Base-by-base conservation (phyloP, 495 filamentous ascomycete genomes). In the Neurospora sp. region DNA sequence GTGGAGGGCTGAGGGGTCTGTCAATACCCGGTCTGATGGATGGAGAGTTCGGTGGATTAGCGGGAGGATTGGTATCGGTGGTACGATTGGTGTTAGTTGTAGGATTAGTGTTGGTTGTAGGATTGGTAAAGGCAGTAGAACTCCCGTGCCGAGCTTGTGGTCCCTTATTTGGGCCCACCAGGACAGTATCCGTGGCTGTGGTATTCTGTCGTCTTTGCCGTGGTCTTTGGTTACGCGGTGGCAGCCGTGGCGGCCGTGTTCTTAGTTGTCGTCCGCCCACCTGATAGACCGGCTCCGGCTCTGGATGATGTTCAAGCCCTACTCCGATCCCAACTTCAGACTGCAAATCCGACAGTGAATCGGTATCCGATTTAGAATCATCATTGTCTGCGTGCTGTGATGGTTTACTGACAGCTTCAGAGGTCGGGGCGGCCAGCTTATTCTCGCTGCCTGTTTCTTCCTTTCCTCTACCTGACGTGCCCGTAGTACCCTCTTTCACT, bases 181-280 rank as follows among this genome's bases (percentile, higher is more conserved):
- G 3, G 3, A 18, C 27, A 66, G 6, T 2, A 1, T 18, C 1
- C 14, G 14, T 16, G 0, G 0, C 27, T 35, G 0, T 66, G 1
- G 1, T 62, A 62, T 62, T 31, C 27, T 35, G 54, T 12, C 1
- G 0, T 35, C 14, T 62, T 18, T 62, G 54, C 1, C 5, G 12
- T 1, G 23, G 54, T 31, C 0, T 62, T 18, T 14, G 0, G 1
- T 62, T 16, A 4, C 2, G 23, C 23, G 0, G 31, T 31, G 31
- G 31, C 31, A 10, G 46, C 23, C 3, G 46, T 59, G 20, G 54
- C 31, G 54, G 27, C 12, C 27, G 54, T 66, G 54, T 1, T 66
- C 54, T 35, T 37, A 66, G 54, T 37, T 66, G 0, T 37, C 54
- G 54, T 66, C 54, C 54, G 14, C 54, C 54, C 54, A 0, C 2